Evolutionary conservation across 306 rosid species (phyloP).

Genomic region (Gastrolobium bilobum): DNA sequence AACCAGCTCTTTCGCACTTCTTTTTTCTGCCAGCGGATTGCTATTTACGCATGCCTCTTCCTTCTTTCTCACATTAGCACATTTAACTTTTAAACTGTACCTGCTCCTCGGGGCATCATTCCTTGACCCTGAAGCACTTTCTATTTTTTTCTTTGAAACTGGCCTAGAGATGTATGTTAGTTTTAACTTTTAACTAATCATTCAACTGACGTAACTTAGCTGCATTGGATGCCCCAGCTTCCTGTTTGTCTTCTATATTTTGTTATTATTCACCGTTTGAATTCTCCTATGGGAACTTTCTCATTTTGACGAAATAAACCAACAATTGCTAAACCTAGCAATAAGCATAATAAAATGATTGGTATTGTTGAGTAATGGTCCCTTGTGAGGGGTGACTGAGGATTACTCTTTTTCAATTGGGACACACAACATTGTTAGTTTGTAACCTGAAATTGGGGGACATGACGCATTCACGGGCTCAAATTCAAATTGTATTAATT

Average conservation of each 20-base stretch:
- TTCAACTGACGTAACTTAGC: neutral
- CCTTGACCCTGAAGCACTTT: neutral
- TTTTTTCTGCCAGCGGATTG: constrained; percentile 13
- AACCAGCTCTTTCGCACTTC: constrained; percentile 35
- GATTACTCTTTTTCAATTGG: constrained; percentile 26
- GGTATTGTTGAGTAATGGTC: constrained; percentile 22
- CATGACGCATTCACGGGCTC: constrained; percentile 37
- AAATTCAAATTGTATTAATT: constrained; percentile 42
- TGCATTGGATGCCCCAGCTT: constrained; percentile 53
- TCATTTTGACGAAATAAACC: constrained; percentile 54
- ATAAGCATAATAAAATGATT: constrained; percentile 21
- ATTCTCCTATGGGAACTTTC: constrained; percentile 52
- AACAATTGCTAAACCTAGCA: neutral
- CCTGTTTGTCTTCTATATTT: constrained; percentile 32
- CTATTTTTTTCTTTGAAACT: neutral
- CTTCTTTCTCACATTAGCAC: neutral
- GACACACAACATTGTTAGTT: constrained; percentile 11
- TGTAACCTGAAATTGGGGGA: constrained; percentile 45
- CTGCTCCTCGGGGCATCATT: neutral
- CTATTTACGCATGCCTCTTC: constrained; percentile 42
- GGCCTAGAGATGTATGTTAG: too few species aligned
- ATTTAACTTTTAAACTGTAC: constrained; percentile 5
- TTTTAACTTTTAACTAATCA: too few species aligned
- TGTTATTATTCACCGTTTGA: neutral
- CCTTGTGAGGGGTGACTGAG: constrained; percentile 18